phyloP scores from a whole-genome alignment of 306 rosid genomes.

The Medicago lupulina region DNA sequence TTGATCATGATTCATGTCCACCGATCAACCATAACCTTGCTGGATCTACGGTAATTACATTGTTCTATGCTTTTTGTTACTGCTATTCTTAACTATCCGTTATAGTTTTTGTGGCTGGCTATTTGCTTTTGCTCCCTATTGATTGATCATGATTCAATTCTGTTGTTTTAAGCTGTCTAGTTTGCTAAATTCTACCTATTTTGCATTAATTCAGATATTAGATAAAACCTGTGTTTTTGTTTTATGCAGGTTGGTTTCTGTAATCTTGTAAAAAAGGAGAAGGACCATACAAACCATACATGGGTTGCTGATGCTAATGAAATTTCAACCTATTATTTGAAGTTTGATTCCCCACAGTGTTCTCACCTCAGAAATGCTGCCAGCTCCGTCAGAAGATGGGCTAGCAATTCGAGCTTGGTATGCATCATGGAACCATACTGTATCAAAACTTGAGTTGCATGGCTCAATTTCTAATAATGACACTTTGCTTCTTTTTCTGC shows the following conservation, averaged over 20 bases:
- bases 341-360: constrained; percentile 60
- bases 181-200: neutral
- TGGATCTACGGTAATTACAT: constrained; percentile 70
- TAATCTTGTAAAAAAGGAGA: constrained; percentile 73
- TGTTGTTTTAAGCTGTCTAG: constrained; percentile 7
- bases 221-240: neutral
- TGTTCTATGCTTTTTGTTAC: constrained; percentile 13
- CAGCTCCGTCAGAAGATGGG: constrained; percentile 69
- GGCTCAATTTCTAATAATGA: constrained; percentile 25
- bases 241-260: constrained; percentile 79
- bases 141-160: constrained; percentile 12
- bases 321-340: constrained; percentile 68
- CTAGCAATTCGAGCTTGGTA: constrained; percentile 59
- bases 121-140: too few relatives aligned
- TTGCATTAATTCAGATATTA: neutral
- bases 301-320: constrained; percentile 91
- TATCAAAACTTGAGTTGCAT: constrained; percentile 23
- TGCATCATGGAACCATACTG: constrained; percentile 39
- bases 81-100: neutral
- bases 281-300: constrained; percentile 65
- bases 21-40: constrained; percentile 70
- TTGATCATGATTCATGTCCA: constrained; percentile 58
- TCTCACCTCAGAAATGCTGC: constrained; percentile 77
- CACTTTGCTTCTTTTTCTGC: constrained; percentile 41
- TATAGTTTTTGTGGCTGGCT: neutral